phyloP scores from a whole-genome alignment of 352 stramenopile species.

The Phytophthora chlamydospora region DNA sequence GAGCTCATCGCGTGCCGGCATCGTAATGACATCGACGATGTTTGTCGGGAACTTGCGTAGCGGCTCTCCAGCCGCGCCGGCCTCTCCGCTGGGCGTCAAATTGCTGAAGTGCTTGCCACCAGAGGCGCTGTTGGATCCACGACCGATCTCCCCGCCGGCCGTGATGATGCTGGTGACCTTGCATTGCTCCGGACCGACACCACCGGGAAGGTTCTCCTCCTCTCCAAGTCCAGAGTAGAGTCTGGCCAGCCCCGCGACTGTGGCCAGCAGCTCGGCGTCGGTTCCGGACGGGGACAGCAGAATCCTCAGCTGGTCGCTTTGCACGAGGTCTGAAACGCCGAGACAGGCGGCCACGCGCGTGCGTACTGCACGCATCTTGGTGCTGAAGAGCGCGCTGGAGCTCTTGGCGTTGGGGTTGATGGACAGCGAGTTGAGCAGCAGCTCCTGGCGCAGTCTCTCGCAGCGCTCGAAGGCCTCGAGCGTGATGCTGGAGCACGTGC shows the following conservation, averaged over 20 bases:
- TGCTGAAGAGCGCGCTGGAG: constrained; percentile 64
- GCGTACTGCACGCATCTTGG: constrained; percentile 69
- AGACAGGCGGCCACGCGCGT: constrained; percentile 65
- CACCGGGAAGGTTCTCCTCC: constrained; percentile 32
- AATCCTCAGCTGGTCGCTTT: constrained; percentile 56
- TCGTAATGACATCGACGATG: constrained; percentile 68
- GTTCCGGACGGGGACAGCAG: constrained; percentile 86
- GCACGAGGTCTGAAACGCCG: constrained; percentile 57
- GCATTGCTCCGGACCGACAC: constrained; percentile 34
- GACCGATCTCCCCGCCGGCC: constrained; percentile 84
- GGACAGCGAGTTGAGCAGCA: constrained; percentile 82
- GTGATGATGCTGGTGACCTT: constrained; percentile 87
- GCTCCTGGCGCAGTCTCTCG: constrained; percentile 71
- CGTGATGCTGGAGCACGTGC: constrained; percentile 85
- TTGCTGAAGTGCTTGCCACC: constrained; percentile 85
- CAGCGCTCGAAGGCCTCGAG: constrained; percentile 67
- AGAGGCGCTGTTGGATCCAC: constrained; percentile 77
- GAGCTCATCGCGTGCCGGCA: constrained; percentile 60
- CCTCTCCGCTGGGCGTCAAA: constrained; percentile 74
- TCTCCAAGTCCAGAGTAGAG: constrained; percentile 54
- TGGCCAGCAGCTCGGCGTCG: constrained; percentile 87
- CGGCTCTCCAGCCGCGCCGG: constrained; percentile 42
- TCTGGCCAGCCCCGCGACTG: constrained; percentile 67
- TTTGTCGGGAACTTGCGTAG: constrained; percentile 66
- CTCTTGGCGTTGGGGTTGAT: constrained; percentile 83